phyloP scores from a whole-genome alignment of 345 rosid genomes.

The Aquilaria yunnanensis region DNA sequence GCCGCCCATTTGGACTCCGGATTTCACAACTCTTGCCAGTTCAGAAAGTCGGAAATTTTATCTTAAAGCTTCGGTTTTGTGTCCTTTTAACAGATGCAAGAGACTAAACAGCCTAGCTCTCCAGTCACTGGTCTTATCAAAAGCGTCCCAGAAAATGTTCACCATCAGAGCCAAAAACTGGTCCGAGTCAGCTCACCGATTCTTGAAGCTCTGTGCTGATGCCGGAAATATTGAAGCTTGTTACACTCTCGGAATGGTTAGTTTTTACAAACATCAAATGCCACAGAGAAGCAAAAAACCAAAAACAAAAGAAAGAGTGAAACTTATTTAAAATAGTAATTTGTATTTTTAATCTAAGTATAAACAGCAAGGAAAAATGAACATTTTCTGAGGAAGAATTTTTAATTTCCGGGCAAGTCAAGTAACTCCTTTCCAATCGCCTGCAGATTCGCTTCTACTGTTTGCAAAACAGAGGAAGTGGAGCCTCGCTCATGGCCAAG shows the following conservation, averaged over 20 bases:
- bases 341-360: no score
- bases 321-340: no score
- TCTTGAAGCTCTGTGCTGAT: conserved; percentile 68
- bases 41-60: no score
- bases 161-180: conserved; percentile 62
- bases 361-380: conserved; percentile 1
- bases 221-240: conserved; percentile 91
- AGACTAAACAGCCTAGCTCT: conserved; percentile 62
- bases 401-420: no score
- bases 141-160: conserved; percentile 48
- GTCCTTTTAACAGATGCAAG: conserved; percentile 60
- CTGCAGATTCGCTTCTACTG: conserved; percentile 91
- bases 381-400: conserved; percentile 4
- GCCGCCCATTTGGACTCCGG: neutral
- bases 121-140: conserved; percentile 46
- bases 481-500: conserved; percentile 91
- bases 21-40: no score
- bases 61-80: neutral
- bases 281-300: no score
- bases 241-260: conserved; percentile 96
- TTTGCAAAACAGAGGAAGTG: conserved; percentile 67
- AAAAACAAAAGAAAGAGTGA: no score
- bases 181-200: conserved; percentile 83
- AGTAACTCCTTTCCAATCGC: conserved; percentile 1
- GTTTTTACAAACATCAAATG: neutral